Evolutionary conservation across 2,329 filamentous ascomycete species (phyloP).

Genomic region (Hypoxylon sp.): DNA sequence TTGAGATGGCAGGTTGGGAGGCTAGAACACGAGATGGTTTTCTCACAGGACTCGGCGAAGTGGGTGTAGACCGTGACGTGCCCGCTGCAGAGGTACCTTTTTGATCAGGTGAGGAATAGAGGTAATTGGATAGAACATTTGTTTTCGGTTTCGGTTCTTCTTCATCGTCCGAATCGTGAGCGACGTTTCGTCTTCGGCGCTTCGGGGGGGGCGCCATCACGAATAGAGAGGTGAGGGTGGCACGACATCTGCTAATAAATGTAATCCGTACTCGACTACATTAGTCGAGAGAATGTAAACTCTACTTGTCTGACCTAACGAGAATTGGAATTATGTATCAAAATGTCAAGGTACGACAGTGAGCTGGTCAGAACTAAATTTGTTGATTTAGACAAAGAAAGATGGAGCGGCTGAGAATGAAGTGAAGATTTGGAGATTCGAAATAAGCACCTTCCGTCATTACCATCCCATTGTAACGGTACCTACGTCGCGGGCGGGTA

Average conservation of each 20-base stretch:
- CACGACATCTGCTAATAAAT: slow-evolving; percentile 39
- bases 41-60: slow-evolving; percentile 42
- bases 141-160: slow-evolving; percentile 50
- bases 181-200: slow-evolving; percentile 65
- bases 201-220: slow-evolving; percentile 67
- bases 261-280: slow-evolving; percentile 16
- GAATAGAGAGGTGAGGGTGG: slow-evolving; percentile 28
- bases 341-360: no score
- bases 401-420: slow-evolving; percentile 11
- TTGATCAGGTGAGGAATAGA: slow-evolving; percentile 61
- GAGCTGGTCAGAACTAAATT: no score
- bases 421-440: background rate
- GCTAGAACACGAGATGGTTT: slow-evolving; percentile 34
- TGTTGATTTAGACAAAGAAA: background rate
- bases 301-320: no score
- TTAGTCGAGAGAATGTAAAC: no score
- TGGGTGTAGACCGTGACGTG: slow-evolving; percentile 20
- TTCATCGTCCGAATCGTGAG: slow-evolving; percentile 61
- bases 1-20: slow-evolving; percentile 36
- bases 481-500: slow-evolving; percentile 18
- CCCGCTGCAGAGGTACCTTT: slow-evolving; percentile 42
- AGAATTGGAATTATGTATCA: no score
- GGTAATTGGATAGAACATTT: slow-evolving; percentile 62
- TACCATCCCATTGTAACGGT: slow-evolving; percentile 21
- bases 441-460: slow-evolving; percentile 27